Base-by-base conservation (phyloP, 148 eudicot genomes). In the Vaccinium vitisidaea region DNA sequence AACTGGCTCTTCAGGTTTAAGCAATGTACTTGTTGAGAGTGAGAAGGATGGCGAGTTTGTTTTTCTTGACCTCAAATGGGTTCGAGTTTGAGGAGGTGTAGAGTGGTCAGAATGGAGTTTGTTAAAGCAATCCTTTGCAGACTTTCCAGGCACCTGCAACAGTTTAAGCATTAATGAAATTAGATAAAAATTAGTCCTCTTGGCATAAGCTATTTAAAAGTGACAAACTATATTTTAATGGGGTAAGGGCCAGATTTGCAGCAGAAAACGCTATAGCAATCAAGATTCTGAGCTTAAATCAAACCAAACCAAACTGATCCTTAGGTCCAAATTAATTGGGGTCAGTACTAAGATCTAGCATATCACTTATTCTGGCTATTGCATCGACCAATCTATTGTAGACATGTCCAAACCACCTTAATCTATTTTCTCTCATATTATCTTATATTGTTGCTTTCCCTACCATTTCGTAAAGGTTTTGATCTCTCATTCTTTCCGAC, bases 91-190 rank as follows among this genome's bases (percentile, higher is more conserved):
- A 82, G 88, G 82, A 30, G 99, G 99, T 52, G 99, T 97, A 84
- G 84, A 76, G 86, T 88, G 88, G 77, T 87, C 91, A 71, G 96
- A 90, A 79, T 97, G 90, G 76, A 94, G 87, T 90, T 92, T 97
- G 76, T 97, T 90, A 86, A 95, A 97, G 85, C 99, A 97, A 77
- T 97, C 99, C 81, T 93, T 95, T 50, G 96, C 94, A 70, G 96
- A 95, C 88, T 95, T 95, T 84, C 99, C 99, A 50, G 96, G 94
- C 78, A 95, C 97, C 99, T 96, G 90, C 70, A 88, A 82, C 82
- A 86, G 78, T 61, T 77, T 59, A 80, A 8, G 71, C 25, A 49
- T 76, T 0, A 50, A 46, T 39, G 79, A 39, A 19, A 70, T 80
- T 50, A 82, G 48, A 55, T 74, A 49, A 82, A 46, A 55, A 43